Evolutionary conservation across 2,329 filamentous ascomycete species (phyloP).

Genomic region (Diaporthe batatas): DNA sequence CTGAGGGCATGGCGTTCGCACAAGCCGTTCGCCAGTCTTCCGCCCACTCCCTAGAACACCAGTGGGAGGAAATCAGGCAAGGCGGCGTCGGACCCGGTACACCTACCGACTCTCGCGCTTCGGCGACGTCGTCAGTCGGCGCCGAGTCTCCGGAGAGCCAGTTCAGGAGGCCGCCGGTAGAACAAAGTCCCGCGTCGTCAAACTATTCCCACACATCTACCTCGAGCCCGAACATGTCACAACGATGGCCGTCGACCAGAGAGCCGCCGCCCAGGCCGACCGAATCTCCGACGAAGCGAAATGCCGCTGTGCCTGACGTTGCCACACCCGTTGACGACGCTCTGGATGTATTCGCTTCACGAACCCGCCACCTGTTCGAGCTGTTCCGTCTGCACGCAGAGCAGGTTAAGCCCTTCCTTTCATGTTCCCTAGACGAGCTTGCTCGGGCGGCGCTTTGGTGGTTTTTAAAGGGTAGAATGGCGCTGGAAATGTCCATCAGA

Average conservation of each 20-base stretch:
- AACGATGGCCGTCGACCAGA: constrained; percentile 46
- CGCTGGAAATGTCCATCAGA: constrained; percentile 79
- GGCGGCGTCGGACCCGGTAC: constrained; percentile 40
- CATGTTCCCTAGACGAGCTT: constrained; percentile 75
- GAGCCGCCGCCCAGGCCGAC: constrained; percentile 39
- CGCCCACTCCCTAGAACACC: constrained; percentile 50
- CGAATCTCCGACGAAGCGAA: constrained; percentile 45
- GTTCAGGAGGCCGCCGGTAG: constrained; percentile 45
- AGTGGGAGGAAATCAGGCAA: constrained; percentile 47
- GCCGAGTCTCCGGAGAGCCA: constrained; percentile 44
- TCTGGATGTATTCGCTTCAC: constrained; percentile 75
- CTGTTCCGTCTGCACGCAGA: constrained; percentile 85
- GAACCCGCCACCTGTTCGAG: constrained; percentile 80
- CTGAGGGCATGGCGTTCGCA: constrained; percentile 71
- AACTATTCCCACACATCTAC: constrained; percentile 46
- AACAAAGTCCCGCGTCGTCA: constrained; percentile 57
- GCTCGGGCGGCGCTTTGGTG: constrained; percentile 85
- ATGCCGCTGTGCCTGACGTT: constrained; percentile 9
- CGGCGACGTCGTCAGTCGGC: constrained; percentile 29
- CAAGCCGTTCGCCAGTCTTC: constrained; percentile 60
- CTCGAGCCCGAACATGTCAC: constrained; percentile 41
- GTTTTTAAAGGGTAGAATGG: constrained; percentile 85
- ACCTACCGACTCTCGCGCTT: constrained; percentile 45
- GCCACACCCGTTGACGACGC: constrained; percentile 67
- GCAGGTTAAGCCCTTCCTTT: constrained; percentile 74